These are phyloP conservation scores for Aspergillus leporis DNA, from an alignment of 495 filamentous ascomycete genomes.

Conservation along the genomic window DNA sequence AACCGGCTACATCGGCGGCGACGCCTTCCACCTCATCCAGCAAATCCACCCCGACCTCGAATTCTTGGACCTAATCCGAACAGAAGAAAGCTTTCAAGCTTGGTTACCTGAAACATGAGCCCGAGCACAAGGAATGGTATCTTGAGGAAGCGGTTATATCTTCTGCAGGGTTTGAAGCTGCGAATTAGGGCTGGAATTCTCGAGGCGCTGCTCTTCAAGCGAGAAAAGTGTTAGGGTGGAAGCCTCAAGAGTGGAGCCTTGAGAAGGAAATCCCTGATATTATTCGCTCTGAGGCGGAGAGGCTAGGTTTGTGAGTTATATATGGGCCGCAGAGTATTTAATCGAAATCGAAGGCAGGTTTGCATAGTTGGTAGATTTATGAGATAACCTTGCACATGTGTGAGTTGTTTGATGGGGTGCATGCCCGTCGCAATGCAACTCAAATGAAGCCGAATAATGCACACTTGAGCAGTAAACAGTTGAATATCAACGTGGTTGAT, in stretches of 20 bases:
- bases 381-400: neutral
- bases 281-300: slow-evolving; percentile 21
- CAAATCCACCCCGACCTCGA: slow-evolving; percentile 59
- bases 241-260: slow-evolving; percentile 48
- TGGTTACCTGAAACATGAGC: slow-evolving; percentile 51
- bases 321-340: neutral
- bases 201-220: slow-evolving; percentile 56
- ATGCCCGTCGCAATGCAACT: too few species aligned
- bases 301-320: neutral
- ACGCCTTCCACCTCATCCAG: slow-evolving; percentile 53
- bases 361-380: neutral
- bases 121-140: slow-evolving; percentile 33
- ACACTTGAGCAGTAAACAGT: too few species aligned
- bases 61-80: slow-evolving; percentile 60
- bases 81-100: slow-evolving; percentile 56
- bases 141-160: slow-evolving; percentile 29
- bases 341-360: too few species aligned
- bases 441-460: too few species aligned
- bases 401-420: too few species aligned
- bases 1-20: slow-evolving; percentile 69
- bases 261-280: slow-evolving; percentile 51
- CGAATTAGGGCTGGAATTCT: slow-evolving; percentile 59
- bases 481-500: too few species aligned
- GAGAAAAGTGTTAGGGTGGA: slow-evolving; percentile 62
- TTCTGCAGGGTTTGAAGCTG: slow-evolving; percentile 29